Conservation (phyloP, 148 eudicot species). For the Gaultheria prostrata region DNA sequence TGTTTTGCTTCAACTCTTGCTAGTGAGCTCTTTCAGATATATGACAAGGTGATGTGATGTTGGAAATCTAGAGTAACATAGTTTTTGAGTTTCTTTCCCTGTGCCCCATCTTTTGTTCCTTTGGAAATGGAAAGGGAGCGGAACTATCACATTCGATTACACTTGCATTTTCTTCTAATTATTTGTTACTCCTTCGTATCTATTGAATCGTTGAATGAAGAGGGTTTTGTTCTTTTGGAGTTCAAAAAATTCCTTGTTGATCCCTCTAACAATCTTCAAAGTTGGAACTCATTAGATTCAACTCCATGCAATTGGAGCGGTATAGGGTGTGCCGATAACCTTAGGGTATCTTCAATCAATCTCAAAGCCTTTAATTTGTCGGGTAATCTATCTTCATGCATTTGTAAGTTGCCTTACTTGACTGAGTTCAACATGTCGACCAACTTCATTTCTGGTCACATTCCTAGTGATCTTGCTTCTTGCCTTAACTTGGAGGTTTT, state of each 20-base stretch:
- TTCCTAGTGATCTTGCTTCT: slow-evolving; percentile 36
- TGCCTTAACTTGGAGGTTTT: slow-evolving; percentile 37
- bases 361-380: slow-evolving; percentile 36
- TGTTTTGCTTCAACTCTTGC: not conserved
- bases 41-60: not conserved
- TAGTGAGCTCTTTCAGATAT: not conserved
- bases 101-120: not conserved
- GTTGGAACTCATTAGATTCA: slow-evolving; percentile 37
- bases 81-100: not conserved
- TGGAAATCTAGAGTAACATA: not conserved
- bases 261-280: slow-evolving; percentile 36
- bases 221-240: slow-evolving; percentile 48
- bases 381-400: slow-evolving; percentile 39
- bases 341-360: slow-evolving; percentile 35
- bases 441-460: slow-evolving; percentile 51
- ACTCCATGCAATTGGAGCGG: slow-evolving; percentile 56
- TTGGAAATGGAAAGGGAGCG: slow-evolving; percentile 27
- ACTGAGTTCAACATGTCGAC: slow-evolving; percentile 31
- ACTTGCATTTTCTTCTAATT: slow-evolving; percentile 20
- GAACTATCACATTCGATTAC: slow-evolving; percentile 13
- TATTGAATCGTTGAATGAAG: slow-evolving; percentile 42
- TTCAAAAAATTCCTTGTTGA: slow-evolving; percentile 41
- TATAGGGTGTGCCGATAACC: slow-evolving; percentile 27
- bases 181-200: slow-evolving; percentile 16
- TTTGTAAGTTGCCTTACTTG: slow-evolving; percentile 44